Evolutionary conservation across 176 grass and related monocot species (phyloP).

Genomic region (Eleusine indica): DNA sequence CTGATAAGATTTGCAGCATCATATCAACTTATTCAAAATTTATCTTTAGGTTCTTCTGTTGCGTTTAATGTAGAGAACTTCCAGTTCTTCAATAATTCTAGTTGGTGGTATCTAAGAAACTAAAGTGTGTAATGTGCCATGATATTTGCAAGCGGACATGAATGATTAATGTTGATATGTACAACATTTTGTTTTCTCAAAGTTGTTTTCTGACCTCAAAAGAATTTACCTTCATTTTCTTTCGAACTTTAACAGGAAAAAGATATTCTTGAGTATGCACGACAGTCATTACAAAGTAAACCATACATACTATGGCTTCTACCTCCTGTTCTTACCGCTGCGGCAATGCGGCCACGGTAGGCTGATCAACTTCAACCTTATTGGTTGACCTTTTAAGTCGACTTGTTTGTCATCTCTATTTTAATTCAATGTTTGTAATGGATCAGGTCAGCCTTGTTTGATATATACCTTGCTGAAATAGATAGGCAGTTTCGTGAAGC

Average conservation of each 20-base stretch:
- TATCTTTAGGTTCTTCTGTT: background rate
- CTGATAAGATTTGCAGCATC: background rate
- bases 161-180: constrained; percentile 4
- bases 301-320: constrained; percentile 71
- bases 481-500: constrained; percentile 63
- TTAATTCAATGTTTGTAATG: constrained; percentile 24
- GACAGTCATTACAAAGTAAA: constrained; percentile 50
- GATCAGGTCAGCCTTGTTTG: constrained; percentile 64
- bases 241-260: constrained; percentile 63
- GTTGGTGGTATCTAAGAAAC: background rate
- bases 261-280: constrained; percentile 75
- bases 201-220: constrained; percentile 20
- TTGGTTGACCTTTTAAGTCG: constrained; percentile 14
- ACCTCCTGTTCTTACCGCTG: constrained; percentile 64
- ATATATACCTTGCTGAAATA: constrained; percentile 74
- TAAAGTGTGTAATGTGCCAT: background rate
- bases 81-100: background rate
- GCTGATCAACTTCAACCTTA: constrained; percentile 23
- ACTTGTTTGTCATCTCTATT: constrained; percentile 8
- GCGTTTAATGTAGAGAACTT: background rate
- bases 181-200: background rate
- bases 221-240: constrained; percentile 27
- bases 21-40: background rate
- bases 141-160: constrained; percentile 14
- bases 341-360: constrained; percentile 61